Base-by-base conservation (phyloP, 176 grass and related monocot genomes). In the Aegilops tauschii region DNA sequence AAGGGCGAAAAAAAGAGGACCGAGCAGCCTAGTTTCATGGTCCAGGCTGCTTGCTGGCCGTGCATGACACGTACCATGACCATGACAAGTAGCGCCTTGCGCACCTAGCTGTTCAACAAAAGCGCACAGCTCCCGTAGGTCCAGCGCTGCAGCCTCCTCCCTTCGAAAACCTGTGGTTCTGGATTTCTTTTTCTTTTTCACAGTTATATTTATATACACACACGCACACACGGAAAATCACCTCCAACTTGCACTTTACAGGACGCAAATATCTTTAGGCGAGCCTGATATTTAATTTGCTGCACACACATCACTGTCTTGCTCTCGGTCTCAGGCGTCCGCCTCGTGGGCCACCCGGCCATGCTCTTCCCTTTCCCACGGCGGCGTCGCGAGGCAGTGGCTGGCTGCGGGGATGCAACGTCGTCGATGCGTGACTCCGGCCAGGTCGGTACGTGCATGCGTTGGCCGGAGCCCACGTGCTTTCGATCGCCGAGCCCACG, bases 341-440 rank as follows among this genome's bases (percentile, higher is more conserved):
- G 50, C 50, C 50, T 54, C 50, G 61, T 4, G 61, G 59, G n/a
- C 61, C 61, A 27, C 1, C 1, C 1, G 8, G 28, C 59, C 37
- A 50, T 78, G 42, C 37, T 56, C 52, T 44, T 50, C 20, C 12
- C 52, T 86, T 10, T 4, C 67, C 25, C 78, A 73, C 78, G 13
- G 39, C 39, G 67, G 68, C 68, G 6, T 49, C 59, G 77, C 85
- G 76, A 62, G 77, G 66, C 73, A 44, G 83, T 77, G 20, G 58
- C 18, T 21, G 54, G 17, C 61, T 63, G n/a, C 61, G 61, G 9
- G 8, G 21, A 62, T 62, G 61, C 21, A 62, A 25, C 61, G 61
- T 61, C 20, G 58, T 63, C n/a, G 61, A n/a, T 25, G 18, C 61
- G n/a, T 25, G 61, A 54, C 50, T 54, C 50, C 16, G 16, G 50